Percentiles rank a stretch among this genome's conserved stretches.
phyloP scores from a whole-genome alignment of 306 rosid genomes.

The Lathyrus aphaca region DNA sequence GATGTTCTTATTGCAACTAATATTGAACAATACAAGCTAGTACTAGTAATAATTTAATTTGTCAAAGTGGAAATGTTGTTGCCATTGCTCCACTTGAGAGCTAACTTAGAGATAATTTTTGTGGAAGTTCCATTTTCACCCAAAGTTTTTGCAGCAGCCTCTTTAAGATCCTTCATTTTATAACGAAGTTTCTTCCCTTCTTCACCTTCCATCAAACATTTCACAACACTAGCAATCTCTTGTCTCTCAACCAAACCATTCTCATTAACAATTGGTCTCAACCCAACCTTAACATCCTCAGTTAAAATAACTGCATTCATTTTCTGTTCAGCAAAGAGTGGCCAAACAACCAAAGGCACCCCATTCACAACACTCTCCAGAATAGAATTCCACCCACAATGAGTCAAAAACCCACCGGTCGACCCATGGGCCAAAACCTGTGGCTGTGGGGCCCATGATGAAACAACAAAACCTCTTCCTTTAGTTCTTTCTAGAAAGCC shows the following conservation, averaged over 20 bases:
- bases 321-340: slow-evolving; percentile 74
- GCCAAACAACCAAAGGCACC: slow-evolving; percentile 80
- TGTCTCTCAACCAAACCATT: slow-evolving; percentile 55
- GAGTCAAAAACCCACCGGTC: slow-evolving; percentile 68
- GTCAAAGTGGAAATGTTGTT: background rate
- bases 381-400: slow-evolving; percentile 84
- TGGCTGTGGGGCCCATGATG: slow-evolving; percentile 82
- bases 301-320: slow-evolving; percentile 68
- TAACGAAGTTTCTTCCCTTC: slow-evolving; percentile 67
- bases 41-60: background rate
- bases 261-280: slow-evolving; percentile 41
- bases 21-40: background rate
- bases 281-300: slow-evolving; percentile 48
- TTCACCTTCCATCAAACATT: slow-evolving; percentile 71
- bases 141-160: slow-evolving; percentile 45
- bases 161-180: slow-evolving; percentile 61
- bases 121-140: slow-evolving; percentile 59
- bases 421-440: slow-evolving; percentile 63
- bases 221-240: slow-evolving; percentile 57
- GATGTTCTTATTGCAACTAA: background rate
- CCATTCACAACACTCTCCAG: slow-evolving; percentile 67
- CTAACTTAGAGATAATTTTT: slow-evolving; percentile 47
- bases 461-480: slow-evolving; percentile 47
- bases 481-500: slow-evolving; percentile 64
- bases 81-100: slow-evolving; percentile 47